Base-by-base conservation (phyloP, 176 grass and related monocot genomes). In the Stipa capillata region DNA sequence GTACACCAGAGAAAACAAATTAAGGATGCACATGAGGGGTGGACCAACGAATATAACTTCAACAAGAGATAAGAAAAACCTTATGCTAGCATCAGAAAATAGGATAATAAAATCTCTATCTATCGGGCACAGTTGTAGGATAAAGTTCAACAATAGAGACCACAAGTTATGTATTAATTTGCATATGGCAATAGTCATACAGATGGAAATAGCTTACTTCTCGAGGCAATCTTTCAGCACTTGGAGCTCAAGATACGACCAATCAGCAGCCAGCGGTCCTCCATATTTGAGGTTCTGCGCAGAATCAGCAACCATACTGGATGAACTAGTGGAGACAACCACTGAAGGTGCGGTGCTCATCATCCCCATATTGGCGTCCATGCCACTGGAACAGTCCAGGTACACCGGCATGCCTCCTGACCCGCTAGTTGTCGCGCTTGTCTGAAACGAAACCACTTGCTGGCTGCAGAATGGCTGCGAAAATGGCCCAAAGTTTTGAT, bases 361-460 rank as follows among this genome's bases (percentile, higher is more conserved):
- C 63, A 91, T 84, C 68, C 66, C 86, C 53, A 80, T 82, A 31
- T 72, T 83, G 55, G 68, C 17, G 42, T 64, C 88, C 79, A 90
- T 80, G 72, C 74, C 83, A 84, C 71, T 69, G 45, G 86, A 91
- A 49, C 68, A 81, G 67, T 88, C 81, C 29, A 84, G 59, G 79
- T 62, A 86, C 69, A 76, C 60, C 29, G 92, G 87, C 37, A 91
- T 76, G 57, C 84, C 72, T 33, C 79, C 90, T 59, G 80, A 48
- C 31, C 70, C 68, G 29, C 73, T 85, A 63, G 72, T 70, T 41
- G 79, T 52, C 33, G 68, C 29, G n/a, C 72, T 81, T 45, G 86
- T 58, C 79, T 93, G 92, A 88, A 99, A 99, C 16, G 92, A 99
- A 82, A 93, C 97, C 37, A 96, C 86, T 65, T 86, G 87, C 79